Conservation (phyloP, 169 alveolate genomes). For the Plasmodium gallinaceum region DNA sequence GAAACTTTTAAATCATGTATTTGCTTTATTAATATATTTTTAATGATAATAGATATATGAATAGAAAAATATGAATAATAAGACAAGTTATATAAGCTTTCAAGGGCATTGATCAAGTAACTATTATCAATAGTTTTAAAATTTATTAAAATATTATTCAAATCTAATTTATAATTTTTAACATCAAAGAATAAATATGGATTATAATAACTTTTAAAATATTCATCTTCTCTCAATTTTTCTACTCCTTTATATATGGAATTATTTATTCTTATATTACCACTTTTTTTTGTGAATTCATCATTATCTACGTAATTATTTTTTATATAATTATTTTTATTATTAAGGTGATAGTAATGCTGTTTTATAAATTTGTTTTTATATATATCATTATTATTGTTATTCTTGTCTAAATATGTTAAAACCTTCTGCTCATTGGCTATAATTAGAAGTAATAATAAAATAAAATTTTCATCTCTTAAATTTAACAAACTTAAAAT, state of each 20-base stretch:
- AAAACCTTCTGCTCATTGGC: slow-evolving; percentile 25
- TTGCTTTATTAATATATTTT: slow-evolving; percentile 59
- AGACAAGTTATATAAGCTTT: slow-evolving; percentile 39
- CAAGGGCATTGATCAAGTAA: slow-evolving; percentile 46
- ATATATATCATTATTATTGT: neutral
- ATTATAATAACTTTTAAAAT: slow-evolving; percentile 65
- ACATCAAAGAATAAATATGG: slow-evolving; percentile 52
- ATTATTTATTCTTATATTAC: neutral
- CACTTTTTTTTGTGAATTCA: neutral
- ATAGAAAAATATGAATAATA: slow-evolving; percentile 71
- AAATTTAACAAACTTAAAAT: slow-evolving; percentile 45
- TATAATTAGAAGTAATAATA: slow-evolving; percentile 29
- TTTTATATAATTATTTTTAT: neutral
- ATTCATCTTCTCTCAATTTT: slow-evolving; percentile 36
- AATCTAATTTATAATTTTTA: slow-evolving; percentile 32
- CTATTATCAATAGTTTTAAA: slow-evolving; percentile 52
- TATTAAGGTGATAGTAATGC: neutral
- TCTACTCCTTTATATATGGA: slow-evolving; percentile 47
- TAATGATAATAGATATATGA: slow-evolving; percentile 40
- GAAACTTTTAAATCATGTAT: slow-evolving; percentile 75
- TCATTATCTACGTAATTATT: neutral
- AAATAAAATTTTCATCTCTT: slow-evolving; percentile 42
- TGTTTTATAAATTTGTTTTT: neutral
- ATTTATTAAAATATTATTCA: slow-evolving; percentile 31
- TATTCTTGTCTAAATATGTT: neutral